Evolutionary conservation across 2,329 filamentous ascomycete species (phyloP).

Genomic region (Clarireedia monteithiana): DNA sequence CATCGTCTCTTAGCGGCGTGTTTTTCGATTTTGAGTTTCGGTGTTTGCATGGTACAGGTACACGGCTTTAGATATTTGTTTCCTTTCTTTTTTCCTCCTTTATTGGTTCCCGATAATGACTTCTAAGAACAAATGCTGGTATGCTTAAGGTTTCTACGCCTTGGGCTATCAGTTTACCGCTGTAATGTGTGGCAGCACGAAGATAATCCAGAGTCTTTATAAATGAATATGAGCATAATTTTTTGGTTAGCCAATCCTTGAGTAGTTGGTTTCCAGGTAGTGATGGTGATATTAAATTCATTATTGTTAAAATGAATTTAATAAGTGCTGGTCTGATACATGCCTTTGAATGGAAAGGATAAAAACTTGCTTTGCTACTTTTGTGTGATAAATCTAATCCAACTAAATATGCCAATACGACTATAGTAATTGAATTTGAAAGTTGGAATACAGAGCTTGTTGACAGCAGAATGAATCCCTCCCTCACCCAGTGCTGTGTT

Average conservation of each 20-base stretch:
- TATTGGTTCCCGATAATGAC: conserved; percentile 19
- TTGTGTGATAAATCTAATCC: too few relatives aligned
- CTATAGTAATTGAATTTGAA: too few relatives aligned
- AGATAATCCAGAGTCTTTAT: conserved; percentile 25
- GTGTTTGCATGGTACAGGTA: conserved; percentile 31
- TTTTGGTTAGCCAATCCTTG: background rate
- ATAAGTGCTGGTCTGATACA: too few relatives aligned
- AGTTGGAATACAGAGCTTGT: background rate
- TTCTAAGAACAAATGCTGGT: conserved; percentile 19
- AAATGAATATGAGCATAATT: conserved; percentile 10
- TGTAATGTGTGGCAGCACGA: conserved; percentile 23
- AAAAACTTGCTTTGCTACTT: too few relatives aligned
- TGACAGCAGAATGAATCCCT: background rate
- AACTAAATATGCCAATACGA: too few relatives aligned
- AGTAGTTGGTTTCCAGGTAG: background rate
- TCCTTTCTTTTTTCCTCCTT: conserved; percentile 20
- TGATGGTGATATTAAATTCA: too few relatives aligned
- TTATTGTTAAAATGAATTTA: too few relatives aligned
- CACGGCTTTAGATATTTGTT: conserved; percentile 29
- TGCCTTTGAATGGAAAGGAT: too few relatives aligned
- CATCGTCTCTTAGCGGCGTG: conserved; percentile 17
- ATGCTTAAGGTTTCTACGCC: conserved; percentile 2
- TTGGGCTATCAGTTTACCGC: conserved; percentile 20
- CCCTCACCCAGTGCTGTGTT: background rate
- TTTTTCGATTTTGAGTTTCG: conserved; percentile 25